Base-by-base conservation (phyloP, 495 filamentous ascomycete species). In the Talaromyces proteolyticus region DNA sequence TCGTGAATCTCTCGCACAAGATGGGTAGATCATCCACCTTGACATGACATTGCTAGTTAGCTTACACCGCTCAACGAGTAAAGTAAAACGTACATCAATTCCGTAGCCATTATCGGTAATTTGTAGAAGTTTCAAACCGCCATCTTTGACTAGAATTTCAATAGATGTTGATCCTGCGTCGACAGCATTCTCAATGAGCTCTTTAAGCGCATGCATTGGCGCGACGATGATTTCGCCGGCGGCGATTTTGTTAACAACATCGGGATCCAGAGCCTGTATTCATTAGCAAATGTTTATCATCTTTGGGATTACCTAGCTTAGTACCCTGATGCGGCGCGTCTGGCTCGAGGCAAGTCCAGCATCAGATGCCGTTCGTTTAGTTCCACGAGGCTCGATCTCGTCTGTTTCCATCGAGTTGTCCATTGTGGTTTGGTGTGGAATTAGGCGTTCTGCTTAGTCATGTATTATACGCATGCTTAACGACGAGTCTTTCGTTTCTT, bases 171-270 rank as follows among this genome's bases (percentile, higher is more conserved):
- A 89, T 16, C 94, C 91, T 23, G 94, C 94, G 68, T 99, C 94
- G 26, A 99, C 94, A 6, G 94, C 84, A 57, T 99, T 99, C 60
- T 99, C 94, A 11, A 97, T 95, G 42, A 99, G 72, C 65, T 99
- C 94, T 70, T 99, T 99, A 24, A 99, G 68, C 17, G 94, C 94
- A 63, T 99, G 89, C 51, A 97, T 91, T 19, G 94, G 94, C 10
- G 94, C 93, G 45, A 97, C 90, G 46, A 99, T 97, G 53, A 97
- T 99, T 63, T 99, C 94, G 14, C 94, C 94, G n/a, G 94, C 94
- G 6, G 94, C 94, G 57, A 99, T 99, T 69, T 96, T 97, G 72
- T 97, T 97, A 50, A 97, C 89, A 37, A 99, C 94, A 74, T 96
- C 90, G 60, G 88, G 86, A 62, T 96, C 87, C 16, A 99, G 80